These are phyloP conservation scores for Fusarium sacchari DNA, from an alignment of 2,329 filamentous ascomycete species.

Conservation along the genomic window DNA sequence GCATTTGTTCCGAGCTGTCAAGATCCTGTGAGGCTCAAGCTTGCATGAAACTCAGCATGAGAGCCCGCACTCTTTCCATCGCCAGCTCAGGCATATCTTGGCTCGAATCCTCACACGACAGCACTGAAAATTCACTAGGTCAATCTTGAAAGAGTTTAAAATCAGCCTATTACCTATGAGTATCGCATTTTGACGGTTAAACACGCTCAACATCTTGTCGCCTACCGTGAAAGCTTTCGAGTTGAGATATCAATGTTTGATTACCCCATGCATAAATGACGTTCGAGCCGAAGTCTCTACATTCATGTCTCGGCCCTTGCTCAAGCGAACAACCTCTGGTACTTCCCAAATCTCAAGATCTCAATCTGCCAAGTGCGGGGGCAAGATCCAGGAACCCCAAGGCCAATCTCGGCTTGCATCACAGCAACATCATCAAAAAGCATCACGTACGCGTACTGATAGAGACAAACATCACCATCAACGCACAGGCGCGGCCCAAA, in stretches of 20 bases:
- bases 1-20: background rate
- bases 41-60: background rate
- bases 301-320: background rate
- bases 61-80: accelerated
- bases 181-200: background rate
- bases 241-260: accelerated
- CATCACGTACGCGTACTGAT: background rate
- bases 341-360: background rate
- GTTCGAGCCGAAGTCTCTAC: too few relatives aligned
- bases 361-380: background rate
- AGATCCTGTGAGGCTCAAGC: background rate
- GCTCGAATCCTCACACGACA: accelerated
- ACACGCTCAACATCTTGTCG: too few relatives aligned
- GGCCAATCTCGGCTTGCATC: background rate
- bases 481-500: background rate
- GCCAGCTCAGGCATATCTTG: accelerated
- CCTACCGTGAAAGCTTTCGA: background rate
- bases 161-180: background rate
- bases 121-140: too few relatives aligned
- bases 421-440: background rate
- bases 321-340: background rate
- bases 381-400: background rate
- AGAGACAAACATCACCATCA: background rate
- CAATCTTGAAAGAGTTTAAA: background rate
- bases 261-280: too few relatives aligned